Base-by-base conservation (phyloP, 108 stramenopile genomes). In the Aurantiochytrium sp. region DNA sequence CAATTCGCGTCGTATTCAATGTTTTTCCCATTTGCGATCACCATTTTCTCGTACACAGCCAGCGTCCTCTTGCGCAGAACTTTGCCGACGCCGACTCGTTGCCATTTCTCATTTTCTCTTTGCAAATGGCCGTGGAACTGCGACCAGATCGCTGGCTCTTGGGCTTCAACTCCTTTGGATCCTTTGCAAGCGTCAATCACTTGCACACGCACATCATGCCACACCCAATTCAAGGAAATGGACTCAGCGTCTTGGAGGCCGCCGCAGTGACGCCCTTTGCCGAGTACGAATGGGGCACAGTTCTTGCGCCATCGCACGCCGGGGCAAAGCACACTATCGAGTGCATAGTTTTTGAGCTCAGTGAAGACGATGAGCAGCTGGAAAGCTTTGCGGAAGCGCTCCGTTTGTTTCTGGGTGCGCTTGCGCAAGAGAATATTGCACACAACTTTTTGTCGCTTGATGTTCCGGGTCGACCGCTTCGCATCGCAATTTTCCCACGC, bases 141-240 rank as follows among this genome's bases (percentile, higher is more conserved):
- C 64, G 64, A 14, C 16, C 45, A 6, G 51, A 83, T 12, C n/a
- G 49, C n/a, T 83, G 76, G 76, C 44, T 83, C 23, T 45, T 83
- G 14, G 51, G 8, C 51, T 83, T 83, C 51, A 83, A 53, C 51
- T 83, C 76, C 23, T 83, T 83, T 45, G 76, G 76, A 2, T 43
- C 76, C 45, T 83, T 83, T 83, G 76, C 76, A 16, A 83, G 76
- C 51, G 76, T 83, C 45, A 83, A 83, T 45, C 76, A 83, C 76
- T 23, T 83, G 51, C 76, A 83, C 28, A 53, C 51, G 0, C 76
- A 83, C n/a, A 12, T 83, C n/a, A 47, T 83, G 49, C 76, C 76
- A 4, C 76, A 53, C 45, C 76, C 76, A 6, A 4, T 83, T 0
- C 76, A 8, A 16, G 10, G 10, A 23, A 23, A 23, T 23, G 76